These are phyloP conservation scores for Colletotrichum sansevieriae DNA, from an alignment of 2,329 filamentous ascomycete genomes.

Conservation along the genomic window DNA sequence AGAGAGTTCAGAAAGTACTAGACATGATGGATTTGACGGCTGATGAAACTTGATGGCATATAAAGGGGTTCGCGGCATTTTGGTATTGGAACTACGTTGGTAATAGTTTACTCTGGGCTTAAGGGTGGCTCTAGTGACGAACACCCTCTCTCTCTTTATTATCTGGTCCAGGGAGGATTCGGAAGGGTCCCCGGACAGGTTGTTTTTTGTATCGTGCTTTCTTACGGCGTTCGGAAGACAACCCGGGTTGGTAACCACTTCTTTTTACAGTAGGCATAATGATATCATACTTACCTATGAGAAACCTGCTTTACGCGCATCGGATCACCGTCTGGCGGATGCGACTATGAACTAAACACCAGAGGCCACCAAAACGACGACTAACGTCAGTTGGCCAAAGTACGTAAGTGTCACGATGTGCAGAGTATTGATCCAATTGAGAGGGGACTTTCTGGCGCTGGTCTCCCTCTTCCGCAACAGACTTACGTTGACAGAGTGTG, in stretches of 20 bases:
- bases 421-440: not conserved
- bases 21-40: slow-evolving; percentile 35
- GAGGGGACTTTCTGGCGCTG: too few relatives aligned
- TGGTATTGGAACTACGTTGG: slow-evolving; percentile 13
- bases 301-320: not conserved
- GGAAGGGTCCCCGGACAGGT: not conserved
- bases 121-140: slow-evolving; percentile 33
- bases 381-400: not conserved
- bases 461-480: too few relatives aligned
- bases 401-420: not conserved
- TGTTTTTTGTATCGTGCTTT: not conserved
- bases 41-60: slow-evolving; percentile 42
- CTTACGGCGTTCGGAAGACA: slow-evolving; percentile 11
- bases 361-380: slow-evolving; percentile 6
- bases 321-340: not conserved
- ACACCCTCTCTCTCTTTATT: slow-evolving; percentile 25
- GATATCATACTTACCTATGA: not conserved
- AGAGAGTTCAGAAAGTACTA: slow-evolving; percentile 47
- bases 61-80: slow-evolving; percentile 33
- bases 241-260: not conserved
- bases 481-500: too few relatives aligned
- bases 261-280: slow-evolving; percentile 8
- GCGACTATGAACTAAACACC: not conserved
- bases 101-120: slow-evolving; percentile 32
- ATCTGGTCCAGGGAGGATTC: not conserved